Percentiles rank a stretch among this genome's conserved stretches.
phyloP scores from a whole-genome alignment of 441 rosid species.

The Gossypium gossypioides region DNA sequence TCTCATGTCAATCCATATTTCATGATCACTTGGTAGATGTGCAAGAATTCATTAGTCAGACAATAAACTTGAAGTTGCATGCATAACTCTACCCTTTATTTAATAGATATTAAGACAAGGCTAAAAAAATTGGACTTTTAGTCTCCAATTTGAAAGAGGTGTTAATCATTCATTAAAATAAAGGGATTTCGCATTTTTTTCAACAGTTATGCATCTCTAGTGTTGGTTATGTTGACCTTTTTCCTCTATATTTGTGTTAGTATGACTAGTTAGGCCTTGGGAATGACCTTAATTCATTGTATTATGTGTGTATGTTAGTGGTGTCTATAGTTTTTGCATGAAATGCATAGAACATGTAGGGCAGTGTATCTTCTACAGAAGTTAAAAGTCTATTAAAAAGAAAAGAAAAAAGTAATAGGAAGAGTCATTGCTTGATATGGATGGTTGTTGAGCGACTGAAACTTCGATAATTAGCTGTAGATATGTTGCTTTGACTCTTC shows the following conservation, averaged over 20 bases:
- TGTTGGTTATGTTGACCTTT: neutral
- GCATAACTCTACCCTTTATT: neutral
- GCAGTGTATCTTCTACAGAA: neutral
- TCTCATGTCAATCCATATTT: neutral
- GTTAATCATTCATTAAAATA: neutral
- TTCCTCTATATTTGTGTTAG: neutral
- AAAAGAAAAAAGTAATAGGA: neutral
- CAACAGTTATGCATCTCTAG: neutral
- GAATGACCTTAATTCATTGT: neutral
- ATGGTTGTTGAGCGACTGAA: neutral
- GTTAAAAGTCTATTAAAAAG: neutral
- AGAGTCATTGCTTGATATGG: slow-evolving; percentile 5
- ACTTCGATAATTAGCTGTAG: neutral
- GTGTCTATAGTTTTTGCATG: neutral
- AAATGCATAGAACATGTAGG: neutral
- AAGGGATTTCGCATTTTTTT: neutral
- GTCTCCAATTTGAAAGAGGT: neutral
- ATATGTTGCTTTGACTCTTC: neutral
- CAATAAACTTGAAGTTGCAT: neutral
- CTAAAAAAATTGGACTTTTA: neutral
- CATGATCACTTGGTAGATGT: neutral
- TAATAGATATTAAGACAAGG: neutral
- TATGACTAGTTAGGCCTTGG: neutral
- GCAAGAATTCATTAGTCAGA: neutral
- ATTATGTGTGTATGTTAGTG: neutral